Evolutionary conservation across 148 eudicot genomes (phyloP).

Genomic region (Rhododendron mucronatum): DNA sequence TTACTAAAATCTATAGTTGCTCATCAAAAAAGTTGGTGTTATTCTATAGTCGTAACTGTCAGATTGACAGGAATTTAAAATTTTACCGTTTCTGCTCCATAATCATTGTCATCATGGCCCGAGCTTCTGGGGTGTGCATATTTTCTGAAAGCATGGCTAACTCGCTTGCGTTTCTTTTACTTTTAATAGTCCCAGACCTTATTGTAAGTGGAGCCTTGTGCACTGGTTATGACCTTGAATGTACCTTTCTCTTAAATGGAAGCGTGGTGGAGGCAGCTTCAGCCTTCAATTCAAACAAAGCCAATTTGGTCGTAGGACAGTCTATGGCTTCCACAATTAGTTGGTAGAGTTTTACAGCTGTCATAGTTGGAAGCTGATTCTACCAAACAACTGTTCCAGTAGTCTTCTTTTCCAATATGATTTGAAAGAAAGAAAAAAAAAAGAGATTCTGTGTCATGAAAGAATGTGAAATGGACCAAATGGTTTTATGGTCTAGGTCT

Average conservation of each 20-base stretch:
- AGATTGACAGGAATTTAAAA: not conserved
- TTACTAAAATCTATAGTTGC: not conserved
- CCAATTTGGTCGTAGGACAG: not conserved
- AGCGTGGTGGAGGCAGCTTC: not conserved
- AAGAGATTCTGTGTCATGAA: not conserved
- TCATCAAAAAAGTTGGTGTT: not conserved
- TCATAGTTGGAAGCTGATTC: not conserved
- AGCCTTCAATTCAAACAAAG: slow-evolving; percentile 3
- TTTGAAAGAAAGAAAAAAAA: not conserved
- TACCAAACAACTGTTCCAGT: not conserved
- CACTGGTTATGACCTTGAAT: not conserved
- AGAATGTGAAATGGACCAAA: not conserved
- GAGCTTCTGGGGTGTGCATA: not conserved
- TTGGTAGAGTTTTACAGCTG: not conserved
- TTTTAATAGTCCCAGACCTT: not conserved
- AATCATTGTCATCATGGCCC: not conserved
- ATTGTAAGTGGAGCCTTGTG: not conserved
- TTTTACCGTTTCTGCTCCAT: not conserved
- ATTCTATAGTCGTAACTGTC: not conserved
- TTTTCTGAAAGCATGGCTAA: not conserved
- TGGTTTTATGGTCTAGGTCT: not conserved
- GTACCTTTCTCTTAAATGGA: not conserved
- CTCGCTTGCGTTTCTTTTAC: not conserved
- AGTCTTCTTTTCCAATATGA: not conserved
- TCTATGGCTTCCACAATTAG: not conserved